phyloP scores from a whole-genome alignment of 2,329 filamentous ascomycete genomes.

The Aspergillus neoniger region DNA sequence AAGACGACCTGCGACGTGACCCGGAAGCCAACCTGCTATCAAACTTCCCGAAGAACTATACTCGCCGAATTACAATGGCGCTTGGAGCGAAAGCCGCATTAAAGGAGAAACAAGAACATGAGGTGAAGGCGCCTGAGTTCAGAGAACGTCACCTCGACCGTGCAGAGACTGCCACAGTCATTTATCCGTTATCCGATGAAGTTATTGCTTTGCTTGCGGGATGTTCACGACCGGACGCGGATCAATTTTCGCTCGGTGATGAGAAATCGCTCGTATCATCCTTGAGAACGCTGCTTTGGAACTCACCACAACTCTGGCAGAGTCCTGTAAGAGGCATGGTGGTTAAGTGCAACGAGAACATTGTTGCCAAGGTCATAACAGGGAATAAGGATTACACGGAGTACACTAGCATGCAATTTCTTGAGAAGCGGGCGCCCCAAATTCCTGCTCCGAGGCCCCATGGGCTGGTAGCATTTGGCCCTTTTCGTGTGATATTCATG shows the following conservation, averaged over 20 bases:
- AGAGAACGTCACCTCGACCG: slow-evolving; percentile 21
- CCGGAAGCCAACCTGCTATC: slow-evolving; percentile 27
- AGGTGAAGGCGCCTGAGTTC: slow-evolving; percentile 19
- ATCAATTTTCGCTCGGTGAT: not conserved
- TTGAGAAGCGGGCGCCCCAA: slow-evolving; percentile 25
- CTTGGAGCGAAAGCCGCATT: not conserved
- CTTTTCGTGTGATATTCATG: slow-evolving; percentile 32
- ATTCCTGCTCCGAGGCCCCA: slow-evolving; percentile 32
- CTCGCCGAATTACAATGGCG: slow-evolving; percentile 23
- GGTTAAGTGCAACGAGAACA: slow-evolving; percentile 25
- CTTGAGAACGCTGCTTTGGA: slow-evolving; percentile 25
- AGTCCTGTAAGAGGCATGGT: slow-evolving; percentile 23
- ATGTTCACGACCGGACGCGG: slow-evolving; percentile 3
- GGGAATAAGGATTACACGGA: slow-evolving; percentile 25
- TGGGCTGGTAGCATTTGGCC: slow-evolving; percentile 27
- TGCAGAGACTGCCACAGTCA: slow-evolving; percentile 22
- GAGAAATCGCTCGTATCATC: slow-evolving; percentile 16
- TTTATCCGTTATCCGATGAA: slow-evolving; percentile 28
- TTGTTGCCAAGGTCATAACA: slow-evolving; percentile 25
- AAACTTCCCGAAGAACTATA: slow-evolving; percentile 24
- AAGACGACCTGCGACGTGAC: slow-evolving; percentile 13
- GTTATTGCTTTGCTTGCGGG: slow-evolving; percentile 18
- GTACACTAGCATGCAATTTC: slow-evolving; percentile 31
- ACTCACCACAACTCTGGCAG: slow-evolving; percentile 28
- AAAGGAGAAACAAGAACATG: not conserved